A percentile compares a stretch with the other conserved stretches of the same genome.
phyloP scores from a whole-genome alignment of 106 monocot genomes.

The Alisma plantagoaquatica region DNA sequence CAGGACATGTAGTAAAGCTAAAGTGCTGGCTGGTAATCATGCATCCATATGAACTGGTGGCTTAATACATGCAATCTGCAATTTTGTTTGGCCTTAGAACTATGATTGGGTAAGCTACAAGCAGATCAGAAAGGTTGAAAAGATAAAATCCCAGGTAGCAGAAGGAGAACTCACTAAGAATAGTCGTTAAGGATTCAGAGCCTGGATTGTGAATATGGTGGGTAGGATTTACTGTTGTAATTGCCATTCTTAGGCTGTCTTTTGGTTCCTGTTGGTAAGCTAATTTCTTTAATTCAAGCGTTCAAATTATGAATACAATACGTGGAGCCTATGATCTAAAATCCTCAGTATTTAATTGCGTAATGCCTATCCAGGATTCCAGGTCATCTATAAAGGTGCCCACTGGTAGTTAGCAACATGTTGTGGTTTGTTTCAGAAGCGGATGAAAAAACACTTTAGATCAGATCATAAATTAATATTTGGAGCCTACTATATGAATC shows the following conservation, averaged over 20 bases:
- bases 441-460: too few relatives aligned
- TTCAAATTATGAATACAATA: too few relatives aligned
- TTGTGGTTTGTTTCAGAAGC: too few relatives aligned
- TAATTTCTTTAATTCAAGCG: not conserved
- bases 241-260: constrained; percentile 76
- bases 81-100: constrained; percentile 59
- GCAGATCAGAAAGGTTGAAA: constrained; percentile 83
- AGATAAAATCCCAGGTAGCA: constrained; percentile 22
- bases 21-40: constrained; percentile 95
- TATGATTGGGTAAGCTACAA: constrained; percentile 83
- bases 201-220: constrained; percentile 94
- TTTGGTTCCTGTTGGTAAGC: constrained; percentile 80
- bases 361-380: too few relatives aligned
- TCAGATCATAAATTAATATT: too few relatives aligned
- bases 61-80: constrained; percentile 59
- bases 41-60: constrained; percentile 78
- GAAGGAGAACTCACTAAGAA: constrained; percentile 91
- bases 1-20: constrained; percentile 84
- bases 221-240: constrained; percentile 54
- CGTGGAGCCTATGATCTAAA: too few relatives aligned
- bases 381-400: too few relatives aligned
- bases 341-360: too few relatives aligned
- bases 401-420: too few relatives aligned
- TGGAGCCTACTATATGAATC: too few relatives aligned
- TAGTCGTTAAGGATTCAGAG: constrained; percentile 57